Conservation (phyloP, 345 rosid species). For the Turnera subulata region DNA sequence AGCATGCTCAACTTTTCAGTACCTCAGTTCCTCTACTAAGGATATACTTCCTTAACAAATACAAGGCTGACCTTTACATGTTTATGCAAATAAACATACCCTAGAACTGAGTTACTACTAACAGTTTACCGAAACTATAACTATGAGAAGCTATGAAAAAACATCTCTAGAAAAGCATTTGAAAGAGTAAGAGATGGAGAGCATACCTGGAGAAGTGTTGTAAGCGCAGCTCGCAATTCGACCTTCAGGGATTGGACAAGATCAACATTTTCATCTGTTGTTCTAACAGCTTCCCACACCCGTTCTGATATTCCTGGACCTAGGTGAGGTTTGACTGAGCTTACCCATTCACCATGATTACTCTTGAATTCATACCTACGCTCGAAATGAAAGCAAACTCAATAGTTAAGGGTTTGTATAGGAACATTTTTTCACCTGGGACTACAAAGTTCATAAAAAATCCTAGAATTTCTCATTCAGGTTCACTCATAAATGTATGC, state of each 20-base stretch:
- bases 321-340: slow-evolving; percentile 55
- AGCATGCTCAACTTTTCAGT: too few species aligned
- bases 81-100: too few species aligned
- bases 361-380: slow-evolving; percentile 78
- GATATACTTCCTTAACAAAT: too few species aligned
- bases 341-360: slow-evolving; percentile 72
- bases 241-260: slow-evolving; percentile 41
- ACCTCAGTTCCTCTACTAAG: too few species aligned
- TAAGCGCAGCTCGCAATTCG: slow-evolving; percentile 53
- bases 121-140: too few species aligned
- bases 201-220: slow-evolving; percentile 65
- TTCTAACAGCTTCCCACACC: slow-evolving; percentile 54
- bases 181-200: not conserved
- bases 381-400: slow-evolving; percentile 11
- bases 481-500: not conserved
- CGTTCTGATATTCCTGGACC: slow-evolving; percentile 67
- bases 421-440: not conserved
- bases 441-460: not conserved
- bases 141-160: too few species aligned
- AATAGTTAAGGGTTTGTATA: not conserved
- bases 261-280: slow-evolving; percentile 47
- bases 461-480: not conserved
- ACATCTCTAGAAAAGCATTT: not conserved
- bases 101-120: too few species aligned
- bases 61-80: too few species aligned